Conservation (phyloP, 2,329 filamentous ascomycete genomes). For the Diplocarpon mali region DNA sequence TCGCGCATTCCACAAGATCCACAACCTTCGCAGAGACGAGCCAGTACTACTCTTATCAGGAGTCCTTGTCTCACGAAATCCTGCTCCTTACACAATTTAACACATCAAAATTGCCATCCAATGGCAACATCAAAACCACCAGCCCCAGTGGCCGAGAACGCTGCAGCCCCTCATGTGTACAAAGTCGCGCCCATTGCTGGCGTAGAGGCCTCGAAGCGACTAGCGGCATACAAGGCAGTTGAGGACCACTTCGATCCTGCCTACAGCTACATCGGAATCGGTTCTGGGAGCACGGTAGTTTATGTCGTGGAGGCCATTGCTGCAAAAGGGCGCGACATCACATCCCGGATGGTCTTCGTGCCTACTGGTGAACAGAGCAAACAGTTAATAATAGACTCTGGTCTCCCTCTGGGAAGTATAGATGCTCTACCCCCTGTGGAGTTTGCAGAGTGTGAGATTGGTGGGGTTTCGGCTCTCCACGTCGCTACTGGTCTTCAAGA, state of each 20-base stretch:
- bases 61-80: background rate
- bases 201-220: conserved; percentile 64
- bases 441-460: conserved; percentile 16
- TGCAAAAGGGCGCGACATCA: conserved; percentile 42
- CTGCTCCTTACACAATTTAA: background rate
- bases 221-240: conserved; percentile 64
- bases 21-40: background rate
- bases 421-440: conserved; percentile 27
- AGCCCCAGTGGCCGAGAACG: conserved; percentile 10
- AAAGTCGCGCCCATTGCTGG: conserved; percentile 25
- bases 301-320: conserved; percentile 78
- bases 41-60: background rate
- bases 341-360: conserved; percentile 59
- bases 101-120: conserved; percentile 5
- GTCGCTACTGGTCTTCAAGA: conserved; percentile 40
- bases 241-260: conserved; percentile 55
- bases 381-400: conserved; percentile 71
- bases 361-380: conserved; percentile 75
- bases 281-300: conserved; percentile 70
- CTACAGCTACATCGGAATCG: conserved; percentile 63
- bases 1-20: background rate
- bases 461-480: conserved; percentile 51
- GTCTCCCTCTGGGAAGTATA: conserved; percentile 55
- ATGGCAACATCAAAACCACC: conserved; percentile 12
- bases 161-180: conserved; percentile 7